Base-by-base conservation (phyloP, 2,329 filamentous ascomycete genomes). In the Microsporum ferrugineum region DNA sequence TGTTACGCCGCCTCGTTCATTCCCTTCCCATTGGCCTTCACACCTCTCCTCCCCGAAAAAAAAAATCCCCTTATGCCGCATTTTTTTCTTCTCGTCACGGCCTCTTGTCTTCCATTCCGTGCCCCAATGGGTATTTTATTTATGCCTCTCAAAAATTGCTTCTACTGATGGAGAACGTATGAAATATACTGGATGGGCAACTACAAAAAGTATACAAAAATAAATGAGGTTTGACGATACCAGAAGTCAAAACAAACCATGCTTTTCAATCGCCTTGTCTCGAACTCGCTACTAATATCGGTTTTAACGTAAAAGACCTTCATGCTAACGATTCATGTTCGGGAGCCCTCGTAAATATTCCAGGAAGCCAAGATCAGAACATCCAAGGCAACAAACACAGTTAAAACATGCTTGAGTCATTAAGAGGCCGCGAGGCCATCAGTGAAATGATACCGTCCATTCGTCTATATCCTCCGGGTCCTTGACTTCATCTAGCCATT, bases 141-240 rank as follows among this genome's bases (percentile, higher is more conserved):
- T 39, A 34, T 57, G 55, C 17, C 41, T 34, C 57, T 36, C 39
- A 59, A 59, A 41, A 59, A 59, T 59, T 59, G 57, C 31, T 59
- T 49, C 39, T 59, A 59, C 57, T 59, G 12, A 49, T 49, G 39
- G 57, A 43, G 57, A 43, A 49, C 57, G 39, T 43, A 59, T 17
- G 55, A 57, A 57, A 49, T 59, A 49, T 59, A 59, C 41, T 45
- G 43, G 39, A 59, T 49, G 57, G 57, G 57, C 57, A 59, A 59
- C 39, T 57, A 57, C 43, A 59, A 59, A 41, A 59, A 59, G 57
- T 59, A 41, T 59, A 59, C 57, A 47, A 59, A 49, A 55, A 43
- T 59, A 59, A 31, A 39, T 39, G 27, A 57, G 34, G 34, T 57
- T 57, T 57, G 55, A 57, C 36, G 34, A 31, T 39, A 57, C 29